phyloP scores from a whole-genome alignment of 768 basidiomycete species.

The Phanerochaete carnosa region DNA sequence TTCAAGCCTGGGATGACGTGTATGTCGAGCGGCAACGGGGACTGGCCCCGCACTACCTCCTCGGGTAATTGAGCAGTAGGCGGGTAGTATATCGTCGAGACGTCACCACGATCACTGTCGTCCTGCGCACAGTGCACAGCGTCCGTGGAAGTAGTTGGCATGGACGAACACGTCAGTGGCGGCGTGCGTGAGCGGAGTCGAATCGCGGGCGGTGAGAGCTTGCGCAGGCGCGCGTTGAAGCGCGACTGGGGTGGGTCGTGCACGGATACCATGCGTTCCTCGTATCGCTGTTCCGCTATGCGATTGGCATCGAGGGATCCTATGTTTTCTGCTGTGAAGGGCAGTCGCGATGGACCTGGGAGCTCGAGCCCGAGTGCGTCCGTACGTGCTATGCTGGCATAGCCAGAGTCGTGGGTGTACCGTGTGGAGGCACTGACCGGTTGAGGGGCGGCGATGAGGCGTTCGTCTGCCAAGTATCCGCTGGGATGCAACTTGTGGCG shows the following conservation, averaged over 20 bases:
- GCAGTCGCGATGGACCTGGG: neutral
- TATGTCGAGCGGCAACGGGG: neutral
- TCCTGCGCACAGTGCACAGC: too few species aligned
- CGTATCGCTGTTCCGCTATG: neutral
- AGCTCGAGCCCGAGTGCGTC: neutral
- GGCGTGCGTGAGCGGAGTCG: neutral
- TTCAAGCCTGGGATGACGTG: neutral
- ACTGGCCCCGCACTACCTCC: neutral
- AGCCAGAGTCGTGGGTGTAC: neutral
- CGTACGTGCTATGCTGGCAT: neutral
- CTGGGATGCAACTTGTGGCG: neutral
- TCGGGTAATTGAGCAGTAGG: neutral
- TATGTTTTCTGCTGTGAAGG: neutral
- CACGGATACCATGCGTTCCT: neutral
- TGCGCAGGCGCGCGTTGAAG: neutral
- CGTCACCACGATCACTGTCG: neutral
- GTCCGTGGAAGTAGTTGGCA: neutral
- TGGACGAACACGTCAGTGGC: neutral
- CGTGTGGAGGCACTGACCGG: neutral
- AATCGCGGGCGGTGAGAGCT: neutral
- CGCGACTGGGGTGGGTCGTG: neutral
- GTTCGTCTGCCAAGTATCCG: neutral
- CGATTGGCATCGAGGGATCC: neutral
- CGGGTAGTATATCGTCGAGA: neutral
- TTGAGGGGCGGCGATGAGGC: neutral